Base-by-base conservation (phyloP, 2,329 filamentous ascomycete genomes). In the Diaporthe sp. region DNA sequence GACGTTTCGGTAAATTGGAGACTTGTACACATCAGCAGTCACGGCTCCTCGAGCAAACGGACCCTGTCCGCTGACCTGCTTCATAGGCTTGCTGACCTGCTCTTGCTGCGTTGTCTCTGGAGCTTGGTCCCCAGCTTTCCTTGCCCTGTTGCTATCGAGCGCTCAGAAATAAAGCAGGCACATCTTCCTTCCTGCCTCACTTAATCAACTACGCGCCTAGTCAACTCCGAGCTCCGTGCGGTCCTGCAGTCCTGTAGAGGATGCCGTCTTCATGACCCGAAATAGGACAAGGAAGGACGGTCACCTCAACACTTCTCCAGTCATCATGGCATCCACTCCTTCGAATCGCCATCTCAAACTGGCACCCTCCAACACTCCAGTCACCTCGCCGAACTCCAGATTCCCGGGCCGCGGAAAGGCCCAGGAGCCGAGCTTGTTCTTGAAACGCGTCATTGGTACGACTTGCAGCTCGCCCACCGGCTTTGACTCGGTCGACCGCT, bases 371-470 rank as follows among this genome's bases (percentile, higher is more conserved):
- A 95, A 92, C 83, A 95, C 94, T 75, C 94, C 94, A 73, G 92
- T 90, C 81, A 83, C 92, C 65, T 88, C 88, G 75, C 90, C 92
- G 53, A 89, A 90, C 46, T 86, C 90, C 25, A 90, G 93, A 81
- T 93, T 94, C 68, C 91, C 93, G 42, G 82, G 88, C 76, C 89
- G 90, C 67, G 85, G 86, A 61, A 87, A 88, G 71, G 75, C 82
- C 61, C 85, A 87, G 76, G 90, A 92, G 75, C 87, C 90, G 31
- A 89, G 90, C 55, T 88, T 98, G 60, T 93, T 93, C 53, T 87
- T 98, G 77, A 93, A 93, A 83, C 92, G 95, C 78, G 95, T 98
- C 75, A 94, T 98, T 80, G 97, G 97, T 62, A 98, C 96, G 34
- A 98, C 96, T 10, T 96, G 95, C 78, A 91, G 88, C 79, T 94